These are phyloP conservation scores for Fraxinus xanthoxyloides DNA, from an alignment of 305 asterid genomes.

Conservation along the genomic window DNA sequence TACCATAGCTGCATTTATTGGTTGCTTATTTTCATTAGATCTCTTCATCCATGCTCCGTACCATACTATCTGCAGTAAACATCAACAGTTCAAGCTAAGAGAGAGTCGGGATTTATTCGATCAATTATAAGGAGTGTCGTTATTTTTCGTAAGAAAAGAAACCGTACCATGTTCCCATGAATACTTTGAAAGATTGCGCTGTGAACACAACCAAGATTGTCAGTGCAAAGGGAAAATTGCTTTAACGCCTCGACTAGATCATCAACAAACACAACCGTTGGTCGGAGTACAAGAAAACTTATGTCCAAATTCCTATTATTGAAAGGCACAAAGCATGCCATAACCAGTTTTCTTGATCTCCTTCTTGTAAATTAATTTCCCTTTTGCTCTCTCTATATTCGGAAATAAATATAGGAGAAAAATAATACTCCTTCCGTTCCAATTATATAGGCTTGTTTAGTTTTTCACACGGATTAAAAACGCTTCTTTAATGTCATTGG, in stretches of 20 bases:
- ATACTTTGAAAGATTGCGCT: conserved; percentile 59
- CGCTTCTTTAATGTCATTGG: too few relatives aligned
- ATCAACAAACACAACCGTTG: conserved; percentile 48
- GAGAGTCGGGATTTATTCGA: not conserved
- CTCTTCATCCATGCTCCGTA: conserved; percentile 72
- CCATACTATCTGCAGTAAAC: conserved; percentile 46
- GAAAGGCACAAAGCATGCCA: conserved; percentile 75
- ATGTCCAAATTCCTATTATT: conserved; percentile 50
- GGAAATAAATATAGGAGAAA: not conserved
- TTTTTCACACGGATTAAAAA: too few relatives aligned
- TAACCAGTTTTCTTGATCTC: not conserved
- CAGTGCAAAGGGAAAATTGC: conserved; percentile 43
- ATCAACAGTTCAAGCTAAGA: not conserved
- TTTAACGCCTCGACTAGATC: conserved; percentile 46
- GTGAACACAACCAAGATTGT: conserved; percentile 60
- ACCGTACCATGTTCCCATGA: conserved; percentile 62
- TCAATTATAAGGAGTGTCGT: not conserved
- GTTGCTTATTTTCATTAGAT: conserved; percentile 37
- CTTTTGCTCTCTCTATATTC: not conserved
- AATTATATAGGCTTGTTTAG: too few relatives aligned
- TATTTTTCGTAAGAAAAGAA: not conserved
- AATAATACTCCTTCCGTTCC: too few relatives aligned
- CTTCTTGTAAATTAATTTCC: not conserved
- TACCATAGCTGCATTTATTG: conserved; percentile 40
- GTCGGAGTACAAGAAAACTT: conserved; percentile 51